Conservation (phyloP, 257 asterid species). For the Capsicum rhomboideum region DNA sequence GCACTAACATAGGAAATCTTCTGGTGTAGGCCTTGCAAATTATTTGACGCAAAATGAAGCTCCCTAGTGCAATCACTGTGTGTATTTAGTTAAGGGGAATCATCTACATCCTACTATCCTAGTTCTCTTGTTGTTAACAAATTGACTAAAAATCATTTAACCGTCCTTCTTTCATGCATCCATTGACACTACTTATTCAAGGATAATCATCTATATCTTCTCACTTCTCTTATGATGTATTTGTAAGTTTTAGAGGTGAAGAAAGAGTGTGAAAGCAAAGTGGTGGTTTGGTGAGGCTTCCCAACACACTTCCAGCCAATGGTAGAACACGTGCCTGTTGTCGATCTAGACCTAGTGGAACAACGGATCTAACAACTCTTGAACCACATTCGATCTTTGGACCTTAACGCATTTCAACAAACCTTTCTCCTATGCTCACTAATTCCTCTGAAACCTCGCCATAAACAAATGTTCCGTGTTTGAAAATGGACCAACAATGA, state of each 20-base stretch:
- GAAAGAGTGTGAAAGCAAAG: background rate
- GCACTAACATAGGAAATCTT: background rate
- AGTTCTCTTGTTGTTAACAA: background rate
- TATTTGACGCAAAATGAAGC: background rate
- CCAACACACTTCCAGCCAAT: conserved; percentile 1
- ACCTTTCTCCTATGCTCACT: background rate
- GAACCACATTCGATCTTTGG: no score
- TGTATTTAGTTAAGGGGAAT: background rate
- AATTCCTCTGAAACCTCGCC: background rate
- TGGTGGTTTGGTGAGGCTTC: background rate
- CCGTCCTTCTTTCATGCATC: background rate
- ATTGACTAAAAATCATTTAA: background rate
- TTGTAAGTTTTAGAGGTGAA: background rate
- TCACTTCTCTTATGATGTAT: background rate
- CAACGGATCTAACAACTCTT: no score
- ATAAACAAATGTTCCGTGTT: conserved; percentile 1
- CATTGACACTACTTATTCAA: background rate
- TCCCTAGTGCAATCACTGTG: background rate
- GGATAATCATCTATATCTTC: background rate
- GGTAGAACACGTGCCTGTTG: no score
- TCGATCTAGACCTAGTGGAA: no score
- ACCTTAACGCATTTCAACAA: conserved; percentile 1
- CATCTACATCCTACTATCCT: background rate
- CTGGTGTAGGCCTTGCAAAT: background rate
- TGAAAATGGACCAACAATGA: conserved; percentile 16